Conservation (phyloP, 2,329 filamentous ascomycete species). For the Parasarocladium wereldwijsianum region DNA sequence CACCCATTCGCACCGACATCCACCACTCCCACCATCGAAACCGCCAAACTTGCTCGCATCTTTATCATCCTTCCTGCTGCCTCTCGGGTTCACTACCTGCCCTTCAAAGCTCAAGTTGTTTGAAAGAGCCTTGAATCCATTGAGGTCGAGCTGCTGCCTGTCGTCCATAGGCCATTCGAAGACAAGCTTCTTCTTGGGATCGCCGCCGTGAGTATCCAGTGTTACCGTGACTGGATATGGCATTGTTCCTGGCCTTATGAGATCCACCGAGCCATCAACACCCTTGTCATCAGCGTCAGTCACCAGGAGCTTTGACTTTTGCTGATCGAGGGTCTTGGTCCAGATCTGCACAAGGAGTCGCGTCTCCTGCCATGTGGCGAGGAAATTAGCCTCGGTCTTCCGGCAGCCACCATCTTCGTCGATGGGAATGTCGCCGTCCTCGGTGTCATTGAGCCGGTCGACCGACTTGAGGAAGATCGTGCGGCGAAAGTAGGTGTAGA, state of each 20-base stretch:
- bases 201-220: conserved; percentile 48
- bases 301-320: conserved; percentile 23
- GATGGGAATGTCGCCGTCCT: conserved; percentile 24
- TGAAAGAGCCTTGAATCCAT: conserved; percentile 27
- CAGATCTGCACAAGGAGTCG: conserved; percentile 52
- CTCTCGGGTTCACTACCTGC: conserved; percentile 32
- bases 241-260: conserved; percentile 39
- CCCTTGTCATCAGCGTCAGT: conserved; percentile 14
- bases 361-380: conserved; percentile 45
- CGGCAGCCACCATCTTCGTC: conserved; percentile 41
- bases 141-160: conserved; percentile 26
- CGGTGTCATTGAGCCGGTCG: conserved; percentile 28
- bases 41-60: conserved; percentile 35
- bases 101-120: conserved; percentile 38
- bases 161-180: conserved; percentile 37
- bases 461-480: conserved; percentile 64
- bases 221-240: conserved; percentile 49
- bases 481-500: conserved; percentile 84
- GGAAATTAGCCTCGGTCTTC: conserved; percentile 35
- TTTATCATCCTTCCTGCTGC: conserved; percentile 25
- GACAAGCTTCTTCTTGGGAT: conserved; percentile 33
- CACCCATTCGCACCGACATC: conserved; percentile 46
- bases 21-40: conserved; percentile 47
- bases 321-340: conserved; percentile 34
- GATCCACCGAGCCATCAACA: conserved; percentile 8